phyloP scores from a whole-genome alignment of 73 alveolate genomes.

The Blepharisma stoltei region DNA sequence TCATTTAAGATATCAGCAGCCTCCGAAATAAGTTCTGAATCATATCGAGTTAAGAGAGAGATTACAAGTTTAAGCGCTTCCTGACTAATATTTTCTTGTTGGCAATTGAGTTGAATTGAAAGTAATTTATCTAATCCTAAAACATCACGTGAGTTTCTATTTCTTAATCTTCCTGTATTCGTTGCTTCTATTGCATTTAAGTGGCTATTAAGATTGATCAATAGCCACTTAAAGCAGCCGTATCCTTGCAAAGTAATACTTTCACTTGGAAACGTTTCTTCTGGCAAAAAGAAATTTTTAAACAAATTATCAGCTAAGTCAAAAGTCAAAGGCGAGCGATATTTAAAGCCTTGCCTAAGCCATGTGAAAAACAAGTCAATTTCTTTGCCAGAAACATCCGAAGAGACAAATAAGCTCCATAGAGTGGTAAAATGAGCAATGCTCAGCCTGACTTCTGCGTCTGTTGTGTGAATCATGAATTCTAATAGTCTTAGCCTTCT shows the following conservation, averaged over 20 bases:
- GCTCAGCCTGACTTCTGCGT: conserved; percentile 31
- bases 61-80: background rate
- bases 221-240: background rate
- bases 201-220: background rate
- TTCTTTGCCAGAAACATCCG: conserved; percentile 38
- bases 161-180: background rate
- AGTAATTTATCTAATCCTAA: conserved; percentile 10
- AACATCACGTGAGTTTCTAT: background rate
- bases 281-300: background rate
- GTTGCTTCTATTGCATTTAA: background rate
- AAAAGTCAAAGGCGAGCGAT: background rate
- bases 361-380: conserved; percentile 45
- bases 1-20: background rate
- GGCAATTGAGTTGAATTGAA: background rate
- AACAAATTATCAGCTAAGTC: background rate
- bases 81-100: background rate
- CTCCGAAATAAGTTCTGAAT: background rate
- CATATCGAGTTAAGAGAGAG: background rate
- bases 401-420: conserved; percentile 47
- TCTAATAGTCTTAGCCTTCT: conserved; percentile 51
- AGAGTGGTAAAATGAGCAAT: conserved; percentile 41
- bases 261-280: background rate
- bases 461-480: conserved; percentile 33
- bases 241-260: background rate
- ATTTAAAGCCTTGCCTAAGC: conserved; percentile 29